Base-by-base conservation (phyloP, 176 grass and related monocot genomes). In the Elymus sibiricus region DNA sequence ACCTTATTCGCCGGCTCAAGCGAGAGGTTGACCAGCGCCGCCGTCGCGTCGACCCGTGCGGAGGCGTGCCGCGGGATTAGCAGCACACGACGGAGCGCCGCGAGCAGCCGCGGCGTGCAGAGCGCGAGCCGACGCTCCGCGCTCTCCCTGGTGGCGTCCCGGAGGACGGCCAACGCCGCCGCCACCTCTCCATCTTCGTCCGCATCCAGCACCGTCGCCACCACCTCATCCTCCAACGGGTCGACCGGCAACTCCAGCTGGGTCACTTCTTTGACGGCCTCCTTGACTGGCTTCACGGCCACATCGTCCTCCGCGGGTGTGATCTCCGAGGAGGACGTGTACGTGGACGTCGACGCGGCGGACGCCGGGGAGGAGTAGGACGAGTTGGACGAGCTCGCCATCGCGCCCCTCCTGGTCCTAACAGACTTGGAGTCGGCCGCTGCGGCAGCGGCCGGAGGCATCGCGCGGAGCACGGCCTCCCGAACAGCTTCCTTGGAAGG, bases 21-120 rank as follows among this genome's bases (percentile, higher is more conserved):
- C 9, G 93, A 95, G 11, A 98, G 91, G 81, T 98, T 98, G 15
- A 95, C 95, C 8, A 98, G 42, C 21, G 87, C 79, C 0, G 93
- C 95, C 3, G 89, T 22, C 5, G 93, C 93, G 34, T 93, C 87
- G 25, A 74, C 72, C 9, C 85, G 95, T 29, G 89, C 80, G 19
- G 40, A 35, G 22, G 78, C 76, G 82, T 83, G 85, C 11, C 82
- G 66, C 9, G 79, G 91, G 61, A 89, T 72, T 5, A 95, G 86
- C 44, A 95, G 84, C 25, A 87, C 86, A 0, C 90, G 81, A 1
- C 91, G 90, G 14, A 98, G 88, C 47, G 93, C 88, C 2, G 74
- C 90, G 3, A 98, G 91, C 5, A 98, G 64, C 1, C 85, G 86
- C 39, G 90, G 82, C 49, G 89, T 92, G 86, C 96, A 98, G 24